A percentile compares a stretch with the other conserved stretches of the same genome.
Conservation (phyloP, 805 yeast genomes). For the Cyberlindnera misumaiensis region DNA sequence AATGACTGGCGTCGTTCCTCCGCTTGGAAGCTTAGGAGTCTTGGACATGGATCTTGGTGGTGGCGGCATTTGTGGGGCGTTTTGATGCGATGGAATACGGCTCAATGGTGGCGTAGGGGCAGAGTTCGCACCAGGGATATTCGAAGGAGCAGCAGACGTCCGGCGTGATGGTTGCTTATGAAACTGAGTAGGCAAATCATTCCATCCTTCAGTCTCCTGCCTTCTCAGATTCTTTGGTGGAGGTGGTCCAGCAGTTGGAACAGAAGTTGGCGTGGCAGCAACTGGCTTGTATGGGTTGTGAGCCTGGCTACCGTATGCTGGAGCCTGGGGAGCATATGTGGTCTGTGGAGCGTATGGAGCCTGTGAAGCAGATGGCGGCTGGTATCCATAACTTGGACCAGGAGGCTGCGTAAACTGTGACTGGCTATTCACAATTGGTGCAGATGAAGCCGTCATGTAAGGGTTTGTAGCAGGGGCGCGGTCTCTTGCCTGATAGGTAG, state of each 20-base stretch:
- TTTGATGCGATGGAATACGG: slow-evolving; percentile 21
- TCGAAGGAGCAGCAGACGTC: slow-evolving; percentile 37
- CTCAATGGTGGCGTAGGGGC: slow-evolving; percentile 19
- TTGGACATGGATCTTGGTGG: slow-evolving; percentile 29
- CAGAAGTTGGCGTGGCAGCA: slow-evolving; percentile 8
- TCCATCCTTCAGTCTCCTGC: slow-evolving; percentile 62
- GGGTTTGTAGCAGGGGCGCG: slow-evolving; percentile 13
- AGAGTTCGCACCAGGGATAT: slow-evolving; percentile 12
- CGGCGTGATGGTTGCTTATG: slow-evolving; percentile 31
- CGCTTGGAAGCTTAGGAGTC: slow-evolving; percentile 14
- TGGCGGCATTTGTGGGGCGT: slow-evolving; percentile 25
- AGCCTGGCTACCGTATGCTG: slow-evolving; percentile 18
- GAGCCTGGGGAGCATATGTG: slow-evolving; percentile 8
- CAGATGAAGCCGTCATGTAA: slow-evolving; percentile 8
- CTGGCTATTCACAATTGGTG: slow-evolving; percentile 4
- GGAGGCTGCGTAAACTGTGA: slow-evolving; percentile 4
- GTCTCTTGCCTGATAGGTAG: slow-evolving; percentile 7
- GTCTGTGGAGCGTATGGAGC: slow-evolving; percentile 3
- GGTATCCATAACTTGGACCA: slow-evolving; percentile 11
- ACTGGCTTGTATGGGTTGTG: slow-evolving; percentile 30
- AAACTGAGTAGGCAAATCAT: slow-evolving; percentile 55
- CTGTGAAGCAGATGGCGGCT: slow-evolving; percentile 7
- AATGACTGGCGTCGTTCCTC: slow-evolving; percentile 13
- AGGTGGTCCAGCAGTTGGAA: slow-evolving; percentile 18
- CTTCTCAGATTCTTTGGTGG: slow-evolving; percentile 29